Conservation (phyloP, 345 rosid species). For the Lepidium aucheri region DNA sequence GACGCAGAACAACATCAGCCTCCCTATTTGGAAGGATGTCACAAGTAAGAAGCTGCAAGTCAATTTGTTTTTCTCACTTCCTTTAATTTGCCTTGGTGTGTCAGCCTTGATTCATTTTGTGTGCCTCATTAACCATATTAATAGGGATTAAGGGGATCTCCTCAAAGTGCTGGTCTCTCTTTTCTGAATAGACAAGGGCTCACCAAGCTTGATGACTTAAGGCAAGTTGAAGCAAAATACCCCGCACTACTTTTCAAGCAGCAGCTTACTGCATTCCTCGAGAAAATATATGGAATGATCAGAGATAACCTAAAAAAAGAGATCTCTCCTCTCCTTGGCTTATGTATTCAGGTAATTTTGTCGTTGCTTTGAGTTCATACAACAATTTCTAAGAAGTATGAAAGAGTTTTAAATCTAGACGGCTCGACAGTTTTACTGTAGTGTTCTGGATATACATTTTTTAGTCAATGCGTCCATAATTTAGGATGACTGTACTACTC, state of each 20-base stretch:
- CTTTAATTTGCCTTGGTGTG: slow-evolving; percentile 1
- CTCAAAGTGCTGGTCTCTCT: slow-evolving; percentile 86
- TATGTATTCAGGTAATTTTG: slow-evolving; percentile 82
- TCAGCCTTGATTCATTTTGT: slow-evolving; percentile 1
- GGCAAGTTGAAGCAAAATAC: slow-evolving; percentile 96
- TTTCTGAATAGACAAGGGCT: slow-evolving; percentile 64
- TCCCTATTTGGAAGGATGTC: slow-evolving; percentile 99
- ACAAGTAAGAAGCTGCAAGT: slow-evolving; percentile 47
- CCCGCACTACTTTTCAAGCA: slow-evolving; percentile 96
- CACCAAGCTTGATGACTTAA: slow-evolving; percentile 72
- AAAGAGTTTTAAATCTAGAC: neutral
- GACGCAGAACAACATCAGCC: slow-evolving; percentile 82
- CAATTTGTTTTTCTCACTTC: neutral
- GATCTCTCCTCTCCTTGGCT: slow-evolving; percentile 90
- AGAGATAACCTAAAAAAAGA: slow-evolving; percentile 94
- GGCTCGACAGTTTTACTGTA: neutral
- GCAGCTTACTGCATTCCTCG: slow-evolving; percentile 98
- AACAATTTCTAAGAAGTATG: neutral
- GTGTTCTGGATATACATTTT: neutral
- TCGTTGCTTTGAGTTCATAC: slow-evolving; percentile 14
- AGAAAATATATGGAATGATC: slow-evolving; percentile 98
- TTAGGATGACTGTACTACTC: neutral
- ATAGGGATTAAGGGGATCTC: slow-evolving; percentile 81
- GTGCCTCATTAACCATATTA: slow-evolving; percentile 15
- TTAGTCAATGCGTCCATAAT: neutral